Conservation (phyloP, 257 asterid species). For the Ilex asprella region DNA sequence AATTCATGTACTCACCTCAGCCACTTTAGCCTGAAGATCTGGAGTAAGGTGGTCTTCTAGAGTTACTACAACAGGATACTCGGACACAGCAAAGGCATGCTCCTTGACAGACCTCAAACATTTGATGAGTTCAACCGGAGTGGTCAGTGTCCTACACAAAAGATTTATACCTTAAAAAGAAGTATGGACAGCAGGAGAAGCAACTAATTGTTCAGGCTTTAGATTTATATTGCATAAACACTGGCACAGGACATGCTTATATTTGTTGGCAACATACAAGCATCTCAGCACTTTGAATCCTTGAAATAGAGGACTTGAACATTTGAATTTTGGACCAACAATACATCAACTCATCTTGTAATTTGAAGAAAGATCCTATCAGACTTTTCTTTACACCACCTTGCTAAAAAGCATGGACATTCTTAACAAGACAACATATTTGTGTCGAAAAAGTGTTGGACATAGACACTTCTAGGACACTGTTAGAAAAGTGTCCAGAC, state of each 20-base stretch:
- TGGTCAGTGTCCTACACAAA: constrained; percentile 56
- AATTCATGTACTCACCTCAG: constrained; percentile 40
- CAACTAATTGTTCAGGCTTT: background rate
- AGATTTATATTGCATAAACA: background rate
- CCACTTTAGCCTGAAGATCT: constrained; percentile 67
- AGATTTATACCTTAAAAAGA: constrained; percentile 4
- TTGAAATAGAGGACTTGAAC: too few species aligned
- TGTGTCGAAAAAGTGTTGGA: too few species aligned
- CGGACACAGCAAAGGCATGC: constrained; percentile 60
- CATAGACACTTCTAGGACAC: too few species aligned
- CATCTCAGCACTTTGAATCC: background rate
- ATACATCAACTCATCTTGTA: too few species aligned
- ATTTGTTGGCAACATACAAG: background rate
- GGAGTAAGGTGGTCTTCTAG: constrained; percentile 76
- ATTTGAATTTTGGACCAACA: too few species aligned
- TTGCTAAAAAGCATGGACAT: too few species aligned
- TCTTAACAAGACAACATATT: too few species aligned
- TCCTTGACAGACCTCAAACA: constrained; percentile 75
- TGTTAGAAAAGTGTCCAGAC: too few species aligned
- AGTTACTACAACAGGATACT: constrained; percentile 68
- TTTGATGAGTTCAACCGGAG: constrained; percentile 62
- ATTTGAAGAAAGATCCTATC: too few species aligned
- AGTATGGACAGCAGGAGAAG: background rate
- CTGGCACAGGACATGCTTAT: background rate
- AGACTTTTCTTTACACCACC: too few species aligned